These are phyloP conservation scores for Diaporthe sp. DNA, from an alignment of 2,329 filamentous ascomycete genomes.

Conservation along the genomic window DNA sequence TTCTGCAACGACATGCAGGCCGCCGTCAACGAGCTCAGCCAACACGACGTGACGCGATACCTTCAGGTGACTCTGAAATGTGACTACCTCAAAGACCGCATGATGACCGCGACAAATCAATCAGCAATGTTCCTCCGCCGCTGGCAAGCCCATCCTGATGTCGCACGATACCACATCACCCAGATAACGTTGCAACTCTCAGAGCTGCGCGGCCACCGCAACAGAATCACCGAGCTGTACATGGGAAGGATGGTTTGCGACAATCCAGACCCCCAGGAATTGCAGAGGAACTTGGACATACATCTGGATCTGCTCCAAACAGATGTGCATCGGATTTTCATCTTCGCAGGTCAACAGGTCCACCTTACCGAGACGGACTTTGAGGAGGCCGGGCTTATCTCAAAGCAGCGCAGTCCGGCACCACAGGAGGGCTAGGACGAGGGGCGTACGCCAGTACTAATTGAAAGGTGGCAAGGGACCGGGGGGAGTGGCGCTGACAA, in stretches of 20 bases:
- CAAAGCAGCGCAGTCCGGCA: too few relatives aligned
- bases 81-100: neutral
- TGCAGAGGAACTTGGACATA: neutral
- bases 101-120: neutral
- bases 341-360: neutral
- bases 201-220: neutral
- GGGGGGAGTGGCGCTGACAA: neutral
- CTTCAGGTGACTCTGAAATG: neutral
- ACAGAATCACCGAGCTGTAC: neutral
- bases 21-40: conserved; percentile 13
- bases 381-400: too few relatives aligned
- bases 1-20: conserved; percentile 1
- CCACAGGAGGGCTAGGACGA: neutral
- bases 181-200: neutral
- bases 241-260: neutral
- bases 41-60: neutral
- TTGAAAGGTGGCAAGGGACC: neutral
- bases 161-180: neutral
- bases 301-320: neutral
- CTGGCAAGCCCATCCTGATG: neutral
- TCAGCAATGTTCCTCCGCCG: neutral
- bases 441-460: too few relatives aligned
- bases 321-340: neutral
- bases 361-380: neutral
- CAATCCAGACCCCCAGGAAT: neutral